These are phyloP conservation scores for Salix brachista DNA, from an alignment of 345 rosid species.

Conservation along the genomic window DNA sequence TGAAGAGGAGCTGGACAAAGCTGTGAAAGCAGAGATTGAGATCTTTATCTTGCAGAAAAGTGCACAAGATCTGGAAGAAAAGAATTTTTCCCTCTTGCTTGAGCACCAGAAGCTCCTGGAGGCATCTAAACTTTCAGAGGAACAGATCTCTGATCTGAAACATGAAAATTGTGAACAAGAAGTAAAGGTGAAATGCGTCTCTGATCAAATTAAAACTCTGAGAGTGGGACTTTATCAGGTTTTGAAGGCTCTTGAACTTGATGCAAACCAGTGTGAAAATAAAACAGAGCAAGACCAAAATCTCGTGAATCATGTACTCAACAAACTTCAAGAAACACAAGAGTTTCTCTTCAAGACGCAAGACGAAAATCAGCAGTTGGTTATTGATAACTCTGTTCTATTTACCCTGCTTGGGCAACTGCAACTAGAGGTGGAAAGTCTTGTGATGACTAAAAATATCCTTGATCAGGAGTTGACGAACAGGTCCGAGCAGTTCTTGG, in stretches of 20 bases:
- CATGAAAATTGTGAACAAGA: slow-evolving; percentile 48
- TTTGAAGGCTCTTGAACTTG: slow-evolving; percentile 44
- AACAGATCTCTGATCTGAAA: slow-evolving; percentile 52
- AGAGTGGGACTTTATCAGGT: slow-evolving; percentile 52
- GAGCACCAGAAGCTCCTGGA: slow-evolving; percentile 54
- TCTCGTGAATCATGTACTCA: slow-evolving; percentile 33
- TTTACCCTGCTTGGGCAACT: slow-evolving; percentile 56
- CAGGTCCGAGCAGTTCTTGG: slow-evolving; percentile 40
- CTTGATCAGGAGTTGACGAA: slow-evolving; percentile 44
- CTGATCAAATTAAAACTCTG: slow-evolving; percentile 46
- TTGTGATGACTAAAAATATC: slow-evolving; percentile 40
- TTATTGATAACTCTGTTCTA: slow-evolving; percentile 59
- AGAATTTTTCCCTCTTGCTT: slow-evolving; percentile 44
- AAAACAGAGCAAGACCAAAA: slow-evolving; percentile 42
- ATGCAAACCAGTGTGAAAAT: slow-evolving; percentile 27
- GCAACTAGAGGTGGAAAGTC: slow-evolving; percentile 51
- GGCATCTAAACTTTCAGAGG: slow-evolving; percentile 53
- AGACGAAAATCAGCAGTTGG: slow-evolving; percentile 54
- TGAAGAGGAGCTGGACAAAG: slow-evolving; percentile 65
- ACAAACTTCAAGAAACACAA: slow-evolving; percentile 55
- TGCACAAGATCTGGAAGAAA: slow-evolving; percentile 59
- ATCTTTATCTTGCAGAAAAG: slow-evolving; percentile 65
- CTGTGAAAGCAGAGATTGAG: slow-evolving; percentile 52
- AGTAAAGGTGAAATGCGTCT: slow-evolving; percentile 49
- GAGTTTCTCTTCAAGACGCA: slow-evolving; percentile 38